Conservation (phyloP, 1,139 yeast species). For the Sugiyamaella xylanicola region DNA sequence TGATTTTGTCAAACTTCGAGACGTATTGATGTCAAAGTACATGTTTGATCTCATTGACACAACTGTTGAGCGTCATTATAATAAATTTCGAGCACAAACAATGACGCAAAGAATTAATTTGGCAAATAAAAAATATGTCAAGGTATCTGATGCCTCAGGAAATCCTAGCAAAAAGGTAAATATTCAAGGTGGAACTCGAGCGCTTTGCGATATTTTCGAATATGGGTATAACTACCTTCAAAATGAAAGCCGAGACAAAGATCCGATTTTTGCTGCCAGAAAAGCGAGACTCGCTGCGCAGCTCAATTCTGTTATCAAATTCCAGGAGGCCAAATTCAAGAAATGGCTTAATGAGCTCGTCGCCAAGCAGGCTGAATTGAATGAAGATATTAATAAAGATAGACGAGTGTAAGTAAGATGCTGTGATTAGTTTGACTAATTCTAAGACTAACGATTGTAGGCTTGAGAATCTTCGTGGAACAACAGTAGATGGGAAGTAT, state of each 20-base stretch:
- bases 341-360: slow-evolving; percentile 65
- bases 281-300: slow-evolving; percentile 51
- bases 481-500: neutral
- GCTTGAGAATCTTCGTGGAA: neutral
- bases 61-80: slow-evolving; percentile 82
- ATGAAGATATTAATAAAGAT: slow-evolving; percentile 10
- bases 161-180: neutral
- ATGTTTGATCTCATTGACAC: slow-evolving; percentile 77
- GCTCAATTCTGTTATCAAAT: slow-evolving; percentile 52
- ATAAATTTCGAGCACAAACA: slow-evolving; percentile 71
- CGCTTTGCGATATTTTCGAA: slow-evolving; percentile 46
- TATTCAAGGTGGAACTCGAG: slow-evolving; percentile 39
- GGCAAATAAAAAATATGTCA: slow-evolving; percentile 38
- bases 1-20: slow-evolving; percentile 60
- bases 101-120: slow-evolving; percentile 68
- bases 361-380: slow-evolving; percentile 54
- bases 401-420: slow-evolving; percentile 16
- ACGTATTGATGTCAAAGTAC: slow-evolving; percentile 63
- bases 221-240: slow-evolving; percentile 47
- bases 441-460: neutral
- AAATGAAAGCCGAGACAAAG: slow-evolving; percentile 45
- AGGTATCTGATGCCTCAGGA: neutral
- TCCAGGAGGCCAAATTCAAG: slow-evolving; percentile 63
- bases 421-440: neutral
- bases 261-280: slow-evolving; percentile 52